Base-by-base conservation (phyloP, 805 yeast genomes). In the Metschnikowia borealis region DNA sequence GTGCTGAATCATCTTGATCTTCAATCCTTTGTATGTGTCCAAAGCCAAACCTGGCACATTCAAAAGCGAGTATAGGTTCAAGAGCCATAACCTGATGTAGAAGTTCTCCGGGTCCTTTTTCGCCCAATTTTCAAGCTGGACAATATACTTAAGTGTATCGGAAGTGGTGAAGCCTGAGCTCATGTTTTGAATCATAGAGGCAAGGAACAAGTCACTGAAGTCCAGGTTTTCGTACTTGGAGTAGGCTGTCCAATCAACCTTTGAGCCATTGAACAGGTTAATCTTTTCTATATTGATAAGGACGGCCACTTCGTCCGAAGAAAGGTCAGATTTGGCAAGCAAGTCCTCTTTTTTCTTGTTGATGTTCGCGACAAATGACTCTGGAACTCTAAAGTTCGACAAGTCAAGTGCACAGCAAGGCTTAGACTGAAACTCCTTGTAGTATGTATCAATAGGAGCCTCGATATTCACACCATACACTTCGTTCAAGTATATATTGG, bases 1-100 rank as follows among this genome's bases (percentile, higher is more conserved):
- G 46, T 77, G 72, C 66, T 92, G 98, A 7, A 90, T 66, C 68
- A 84, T 83, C 61, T 86, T 88, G 57, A 89, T 79, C 35, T 82
- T 80, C 46, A 91, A 65, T 1, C 71, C 61, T 14, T 75, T 65
- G 63, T 78, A 89, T 42, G 82, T 79, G 6, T 64, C 62, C 33
- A 65, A 57, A 0, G 91, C 84, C 38, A 72, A 64, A 1, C 77
- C 62, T 32, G 73, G 72, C 8, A 82, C 70, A 44, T 89, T 89
- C 7, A 89, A 60, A 17, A 74, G 61, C 14, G 79, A 71, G 64
- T 86, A 87, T 2, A 89, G 62, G 31, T 81, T 75, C 44, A 87
- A 75, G 34, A 90, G 69, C 91, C 94, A 87, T 7, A 88, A 66
- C 48, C 83, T 75, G 18, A 87, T 69, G 58, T 82, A 84, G 62